Evolutionary conservation across 352 stramenopile genomes (phyloP), one percentile per base, ranked within the genome.

Genomic region (Globisporangium radiosum): DNA sequence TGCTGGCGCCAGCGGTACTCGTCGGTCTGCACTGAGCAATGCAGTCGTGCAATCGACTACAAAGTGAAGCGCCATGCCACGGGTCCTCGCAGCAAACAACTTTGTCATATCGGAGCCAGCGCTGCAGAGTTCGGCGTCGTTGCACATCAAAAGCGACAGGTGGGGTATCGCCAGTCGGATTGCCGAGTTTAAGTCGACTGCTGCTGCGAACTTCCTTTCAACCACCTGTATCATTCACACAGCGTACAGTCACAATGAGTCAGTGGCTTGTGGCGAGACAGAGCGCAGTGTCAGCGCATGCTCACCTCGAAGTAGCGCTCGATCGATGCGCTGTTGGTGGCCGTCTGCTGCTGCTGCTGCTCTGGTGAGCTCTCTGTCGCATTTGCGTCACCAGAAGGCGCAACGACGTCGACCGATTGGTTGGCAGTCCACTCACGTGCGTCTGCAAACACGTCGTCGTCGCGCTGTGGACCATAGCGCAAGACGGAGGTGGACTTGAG

Each of bases 11-110:
- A 55, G 48, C 15, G 19, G 14, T 11, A 56, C 25, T 56, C 19
- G 19, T 17, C 25, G 15, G 11, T 59, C 51, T 11, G 5, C 14
- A 17, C 43, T 17, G 13, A 4, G 37, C 9, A 3, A 9, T 48
- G 17, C 19, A 5, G 36, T 47, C 43, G 15, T 7, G 43, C 25
- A 33, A 33, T 33, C 25, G 25, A 33, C 25, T 17, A 15, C 43
- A 47, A 64, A 55, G 43, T 51, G 37, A 44, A 59, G 59, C 25
- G 47, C 17, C 44, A 55, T 53, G 13, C 52, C 17, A 25, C 25
- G 25, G 15, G 52, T 59, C 36, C 4, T 19, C 3, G n/a, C 11
- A 5, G 36, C 43, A 59, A 64, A 64, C 1, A 4, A 36, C 19
- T 52, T 36, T 44, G 43, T n/a, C 37, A 49, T 11, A 4, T 43